Evolutionary conservation across 257 asterid genomes (phyloP), one percentile per base, ranked within the genome.

Genomic region (Lavandula angustifolia): DNA sequence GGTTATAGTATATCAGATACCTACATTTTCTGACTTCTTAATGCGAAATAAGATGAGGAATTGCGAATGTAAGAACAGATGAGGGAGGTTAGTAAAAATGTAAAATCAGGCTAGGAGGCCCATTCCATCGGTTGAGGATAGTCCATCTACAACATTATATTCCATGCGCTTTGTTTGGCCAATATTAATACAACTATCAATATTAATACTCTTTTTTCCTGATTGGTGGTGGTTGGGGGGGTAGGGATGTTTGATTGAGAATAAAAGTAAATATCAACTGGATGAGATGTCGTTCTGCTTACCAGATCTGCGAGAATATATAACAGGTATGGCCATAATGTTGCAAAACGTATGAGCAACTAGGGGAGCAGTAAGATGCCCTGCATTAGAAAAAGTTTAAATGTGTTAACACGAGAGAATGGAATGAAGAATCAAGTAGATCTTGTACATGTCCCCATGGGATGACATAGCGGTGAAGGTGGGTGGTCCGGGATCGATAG

Each of bases 321-420:
- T 22, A 22, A 22, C 27, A 22, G 27, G 27, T 22, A 0, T 78
- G 69, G 96, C 98, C 97, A 90, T 80, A 53, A 80, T 82, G 81
- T 94, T 94, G 86, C 99, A 94, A 64, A 94, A 87, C 13, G 87
- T 75, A 76, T 94, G 99, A 65, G 95, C 95, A 37, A 84, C 73
- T 38, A 94, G 73, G 11, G 99, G 95, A 75, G 95, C 87, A 51
- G 80, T 41, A 46, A 86, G 80, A 78, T 87, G 87, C 44, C 99
- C 99, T 94, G 87, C 69, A 64, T 57, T 52, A 29, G 37, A 68
- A 16, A 63, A 71, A 35, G 32, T 44, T 49, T 54, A 22, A 40
- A 33, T 34, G 51, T 32, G 47, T 58, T 29, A 60, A 31, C 17
- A 65, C 47, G 58, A 29, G 27, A 4, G 41, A 64, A 48, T 14